phyloP scores from a whole-genome alignment of 208 protist genomes.

The Wallacemonas sp. region DNA sequence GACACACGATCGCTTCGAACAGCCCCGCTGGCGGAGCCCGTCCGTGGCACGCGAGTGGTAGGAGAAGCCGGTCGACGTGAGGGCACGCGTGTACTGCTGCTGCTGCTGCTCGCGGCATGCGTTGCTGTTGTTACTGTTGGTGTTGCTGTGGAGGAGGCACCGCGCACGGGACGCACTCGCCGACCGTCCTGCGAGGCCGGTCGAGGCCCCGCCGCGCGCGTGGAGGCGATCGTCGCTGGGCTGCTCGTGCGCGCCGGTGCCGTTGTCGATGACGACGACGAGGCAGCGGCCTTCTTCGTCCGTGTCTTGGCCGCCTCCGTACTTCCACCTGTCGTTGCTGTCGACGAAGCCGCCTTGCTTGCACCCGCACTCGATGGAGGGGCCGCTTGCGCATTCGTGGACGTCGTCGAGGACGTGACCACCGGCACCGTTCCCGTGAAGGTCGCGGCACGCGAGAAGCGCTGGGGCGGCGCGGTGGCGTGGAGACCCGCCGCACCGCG shows the following conservation, averaged over 20 bases:
- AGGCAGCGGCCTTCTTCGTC: not conserved
- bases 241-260: not conserved
- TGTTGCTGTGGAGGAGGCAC: not conserved
- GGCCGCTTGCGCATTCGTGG: not conserved
- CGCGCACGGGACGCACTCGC: not conserved
- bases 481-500: too few species aligned
- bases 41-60: not conserved
- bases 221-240: not conserved
- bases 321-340: not conserved
- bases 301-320: not conserved
- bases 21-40: not conserved
- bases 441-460: slow-evolving; percentile 3
- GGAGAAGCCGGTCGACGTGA: slow-evolving; percentile 5
- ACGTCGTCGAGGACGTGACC: not conserved
- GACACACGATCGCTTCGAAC: too few species aligned
- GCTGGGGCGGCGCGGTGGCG: not conserved
- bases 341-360: not conserved
- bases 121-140: not conserved
- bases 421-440: not conserved
- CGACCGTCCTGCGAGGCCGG: slow-evolving; percentile 1
- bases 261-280: not conserved
- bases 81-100: not conserved
- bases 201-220: not conserved
- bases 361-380: not conserved
- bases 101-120: not conserved